Evolutionary conservation across 2,329 filamentous ascomycete species (phyloP), one percentile per base, ranked within the genome.

Genomic region (Aotearoamyces nothofagi): DNA sequence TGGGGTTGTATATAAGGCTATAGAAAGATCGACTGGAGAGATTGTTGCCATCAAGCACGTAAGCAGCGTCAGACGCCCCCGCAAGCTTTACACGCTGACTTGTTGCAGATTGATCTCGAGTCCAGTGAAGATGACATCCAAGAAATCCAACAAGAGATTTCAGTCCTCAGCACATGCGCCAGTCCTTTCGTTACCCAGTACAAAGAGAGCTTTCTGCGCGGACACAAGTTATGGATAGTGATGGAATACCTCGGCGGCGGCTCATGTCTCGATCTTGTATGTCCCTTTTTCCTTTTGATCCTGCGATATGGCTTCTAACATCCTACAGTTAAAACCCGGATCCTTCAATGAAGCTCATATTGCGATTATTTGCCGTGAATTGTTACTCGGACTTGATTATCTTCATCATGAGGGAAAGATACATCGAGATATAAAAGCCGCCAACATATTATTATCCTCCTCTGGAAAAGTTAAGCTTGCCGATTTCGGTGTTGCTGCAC

Each of bases 211-310:
- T 98, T 96, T 53, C 68, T 96, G n/a, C 74, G 82, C 42, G 90
- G 90, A 15, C 80, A 86, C 51, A 98, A 96, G 57, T 61, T 98
- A 61, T 98, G 90, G 90, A 98, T 98, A 49, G 83, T 96, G 33
- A 98, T 98, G 90, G 90, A 98, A 55, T 98, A 79, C 49, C 61
- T 98, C 8, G 90, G 90, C 5, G 90, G 90, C 38, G 90, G 90
- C 22, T 96, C 90, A 11, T 94, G 90, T 51, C 65, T 94, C 39
- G 90, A 98, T 52, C 55, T 98, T 61, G 81, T 92, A 68, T 45
- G 63, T 37, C 12, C n/a, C n/a, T n/a, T n/a, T n/a, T n/a, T n/a
- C n/a, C n/a, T n/a, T n/a, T n/a, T n/a, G n/a, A n/a, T n/a, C n/a
- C n/a, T n/a, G n/a, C n/a, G n/a, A n/a, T n/a, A n/a, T n/a, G n/a